Evolutionary conservation across 805 yeast species (phyloP).

Genomic region (Blastobotrys peoriensis): DNA sequence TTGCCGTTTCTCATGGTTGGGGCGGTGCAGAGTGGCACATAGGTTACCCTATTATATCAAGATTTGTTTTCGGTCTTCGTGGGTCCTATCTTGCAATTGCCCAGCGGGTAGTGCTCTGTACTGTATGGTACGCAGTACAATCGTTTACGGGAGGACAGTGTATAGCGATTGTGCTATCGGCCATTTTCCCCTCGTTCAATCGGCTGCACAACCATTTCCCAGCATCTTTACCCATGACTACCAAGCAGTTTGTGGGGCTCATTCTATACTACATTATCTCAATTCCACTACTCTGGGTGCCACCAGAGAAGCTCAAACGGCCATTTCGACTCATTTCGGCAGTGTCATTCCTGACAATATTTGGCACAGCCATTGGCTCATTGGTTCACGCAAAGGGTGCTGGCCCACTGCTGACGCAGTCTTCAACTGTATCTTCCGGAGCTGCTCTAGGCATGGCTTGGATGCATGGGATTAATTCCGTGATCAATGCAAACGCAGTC

Average conservation of each 20-base stretch:
- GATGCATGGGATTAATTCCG: conserved; percentile 35
- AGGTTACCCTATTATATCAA: conserved; percentile 41
- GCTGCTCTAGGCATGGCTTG: conserved; percentile 34
- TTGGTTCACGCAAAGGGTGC: conserved; percentile 20
- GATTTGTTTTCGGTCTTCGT: conserved; percentile 43
- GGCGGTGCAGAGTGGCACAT: conserved; percentile 46
- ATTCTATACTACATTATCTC: conserved; percentile 30
- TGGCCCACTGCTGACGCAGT: conserved; percentile 18
- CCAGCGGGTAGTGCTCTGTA: conserved; percentile 39
- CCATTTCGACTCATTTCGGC: conserved; percentile 32
- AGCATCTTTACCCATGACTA: conserved; percentile 30
- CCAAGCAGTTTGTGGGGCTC: conserved; percentile 38
- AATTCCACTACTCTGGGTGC: conserved; percentile 13
- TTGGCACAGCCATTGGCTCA: conserved; percentile 24
- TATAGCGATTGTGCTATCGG: conserved; percentile 34
- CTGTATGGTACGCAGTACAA: conserved; percentile 44
- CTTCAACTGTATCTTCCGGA: conserved; percentile 25
- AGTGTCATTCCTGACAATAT: conserved; percentile 33
- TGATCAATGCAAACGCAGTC: conserved; percentile 36
- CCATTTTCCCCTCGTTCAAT: conserved; percentile 35
- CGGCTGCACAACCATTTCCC: conserved; percentile 37
- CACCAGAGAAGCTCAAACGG: conserved; percentile 27
- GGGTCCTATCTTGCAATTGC: conserved; percentile 41
- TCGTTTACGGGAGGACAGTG: conserved; percentile 44
- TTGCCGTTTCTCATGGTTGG: conserved; percentile 41